These are phyloP conservation scores for Apiospora aurea DNA, from an alignment of 2,329 filamentous ascomycete species.

Conservation along the genomic window DNA sequence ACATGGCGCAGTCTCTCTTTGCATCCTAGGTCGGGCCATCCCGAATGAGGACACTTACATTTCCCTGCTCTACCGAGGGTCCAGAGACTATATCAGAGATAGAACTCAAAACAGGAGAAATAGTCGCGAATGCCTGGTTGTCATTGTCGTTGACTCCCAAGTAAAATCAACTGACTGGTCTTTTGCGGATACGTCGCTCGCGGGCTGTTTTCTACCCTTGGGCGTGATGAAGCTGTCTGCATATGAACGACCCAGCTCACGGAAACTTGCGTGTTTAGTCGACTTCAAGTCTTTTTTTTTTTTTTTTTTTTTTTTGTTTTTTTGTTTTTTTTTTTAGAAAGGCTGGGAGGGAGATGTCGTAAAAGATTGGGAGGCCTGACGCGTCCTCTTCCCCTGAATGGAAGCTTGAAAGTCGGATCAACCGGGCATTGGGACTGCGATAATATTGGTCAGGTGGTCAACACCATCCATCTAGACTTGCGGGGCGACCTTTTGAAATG, in stretches of 20 bases:
- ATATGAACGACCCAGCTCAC: not conserved
- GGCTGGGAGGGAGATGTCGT: not conserved
- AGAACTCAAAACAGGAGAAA: not conserved
- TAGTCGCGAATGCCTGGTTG: not conserved
- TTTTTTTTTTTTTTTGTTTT: not conserved
- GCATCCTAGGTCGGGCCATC: conserved; percentile 15
- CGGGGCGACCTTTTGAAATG: not conserved
- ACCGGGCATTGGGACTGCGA: not conserved
- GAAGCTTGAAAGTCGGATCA: not conserved
- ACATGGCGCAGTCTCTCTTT: not conserved
- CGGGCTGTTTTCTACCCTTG: not conserved
- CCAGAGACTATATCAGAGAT: not conserved
- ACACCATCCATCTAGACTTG: not conserved
- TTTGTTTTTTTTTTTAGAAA: not conserved
- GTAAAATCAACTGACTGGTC: not conserved
- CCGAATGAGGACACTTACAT: not conserved
- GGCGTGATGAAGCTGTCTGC: not conserved
- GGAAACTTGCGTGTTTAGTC: not conserved
- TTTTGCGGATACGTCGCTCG: not conserved
- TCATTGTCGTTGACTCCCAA: not conserved
- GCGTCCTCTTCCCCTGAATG: not conserved
- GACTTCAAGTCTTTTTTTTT: not conserved
- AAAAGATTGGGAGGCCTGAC: not conserved
- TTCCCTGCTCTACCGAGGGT: not conserved
- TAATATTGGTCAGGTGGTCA: not conserved